A percentile compares a stretch with the other conserved stretches of the same genome.
Conservation (phyloP, 495 filamentous ascomycete genomes). For the Penicillium canescens region DNA sequence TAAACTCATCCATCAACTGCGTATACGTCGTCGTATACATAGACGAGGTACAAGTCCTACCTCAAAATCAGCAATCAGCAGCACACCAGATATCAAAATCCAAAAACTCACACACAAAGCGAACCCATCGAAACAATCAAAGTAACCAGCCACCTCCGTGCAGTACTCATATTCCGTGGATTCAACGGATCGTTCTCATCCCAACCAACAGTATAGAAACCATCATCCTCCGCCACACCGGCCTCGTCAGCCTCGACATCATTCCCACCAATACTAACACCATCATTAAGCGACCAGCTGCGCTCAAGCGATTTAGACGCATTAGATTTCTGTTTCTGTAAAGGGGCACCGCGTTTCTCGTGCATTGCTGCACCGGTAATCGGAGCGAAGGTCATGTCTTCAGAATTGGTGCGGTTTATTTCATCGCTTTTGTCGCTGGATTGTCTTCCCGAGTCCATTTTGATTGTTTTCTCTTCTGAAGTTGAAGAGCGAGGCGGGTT, state of each 20-base stretch:
- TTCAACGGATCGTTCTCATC: conserved; percentile 71
- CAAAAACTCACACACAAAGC: conserved; percentile 77
- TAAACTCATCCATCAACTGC: conserved; percentile 80
- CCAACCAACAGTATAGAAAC: conserved; percentile 66
- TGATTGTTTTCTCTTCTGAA: conserved; percentile 5
- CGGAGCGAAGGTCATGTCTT: conserved; percentile 28
- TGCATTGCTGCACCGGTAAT: conserved; percentile 16
- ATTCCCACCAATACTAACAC: conserved; percentile 47
- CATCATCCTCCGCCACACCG: conserved; percentile 15
- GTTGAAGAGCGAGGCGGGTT: neutral
- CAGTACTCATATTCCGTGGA: conserved; percentile 67
- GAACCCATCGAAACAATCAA: conserved; percentile 69
- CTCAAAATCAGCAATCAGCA: conserved; percentile 4
- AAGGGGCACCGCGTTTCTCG: conserved; percentile 13
- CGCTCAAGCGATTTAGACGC: conserved; percentile 32
- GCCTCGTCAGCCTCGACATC: conserved; percentile 23
- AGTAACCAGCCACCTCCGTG: conserved; percentile 76
- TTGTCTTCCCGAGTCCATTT: conserved; percentile 3
- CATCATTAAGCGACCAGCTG: conserved; percentile 63
- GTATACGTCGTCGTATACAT: conserved; percentile 85
- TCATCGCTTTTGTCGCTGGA: conserved; percentile 14
- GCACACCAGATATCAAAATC: neutral
- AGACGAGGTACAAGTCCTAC: conserved; percentile 81
- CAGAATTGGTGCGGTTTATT: conserved; percentile 10
- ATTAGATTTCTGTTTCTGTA: conserved; percentile 25